Percentiles rank a stretch among this genome's conserved stretches.
Conservation (phyloP, 257 asterid species). For the Solanum tarijense region DNA sequence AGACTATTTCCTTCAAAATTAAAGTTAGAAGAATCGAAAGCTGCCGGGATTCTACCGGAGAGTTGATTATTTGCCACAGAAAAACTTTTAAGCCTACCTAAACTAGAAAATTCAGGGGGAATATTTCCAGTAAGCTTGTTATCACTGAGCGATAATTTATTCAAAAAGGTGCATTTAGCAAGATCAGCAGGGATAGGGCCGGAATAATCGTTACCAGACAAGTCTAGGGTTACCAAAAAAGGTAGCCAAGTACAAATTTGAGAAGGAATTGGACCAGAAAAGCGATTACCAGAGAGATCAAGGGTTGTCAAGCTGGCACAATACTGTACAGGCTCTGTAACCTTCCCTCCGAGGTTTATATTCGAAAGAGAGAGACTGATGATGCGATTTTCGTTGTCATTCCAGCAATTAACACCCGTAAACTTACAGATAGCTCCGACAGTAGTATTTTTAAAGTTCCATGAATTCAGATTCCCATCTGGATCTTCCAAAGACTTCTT, state of each 20-base stretch:
- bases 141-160: conserved; percentile 34
- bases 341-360: conserved; percentile 39
- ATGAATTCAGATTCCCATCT: conserved; percentile 25
- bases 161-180: conserved; percentile 51
- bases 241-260: conserved; percentile 79
- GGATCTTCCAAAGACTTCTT: conserved; percentile 42
- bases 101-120: conserved; percentile 53
- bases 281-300: conserved; percentile 59
- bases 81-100: conserved; percentile 49
- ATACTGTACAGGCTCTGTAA: conserved; percentile 40
- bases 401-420: conserved; percentile 74
- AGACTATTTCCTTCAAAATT: conserved; percentile 47
- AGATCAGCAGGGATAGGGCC: conserved; percentile 72
- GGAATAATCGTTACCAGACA: conserved; percentile 50
- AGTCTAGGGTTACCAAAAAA: conserved; percentile 57
- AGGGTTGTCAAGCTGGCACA: conserved; percentile 55
- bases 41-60: conserved; percentile 65
- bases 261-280: conserved; percentile 63
- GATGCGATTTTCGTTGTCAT: conserved; percentile 55
- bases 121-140: conserved; percentile 51
- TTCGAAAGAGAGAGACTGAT: conserved; percentile 35
- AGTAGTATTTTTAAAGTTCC: conserved; percentile 51
- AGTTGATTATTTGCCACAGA: conserved; percentile 55
- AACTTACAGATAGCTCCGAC: conserved; percentile 51
- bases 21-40: conserved; percentile 18